phyloP scores from a whole-genome alignment of 1,284 basidiomycete genomes.

The Kalmanozyma brasiliensis region DNA sequence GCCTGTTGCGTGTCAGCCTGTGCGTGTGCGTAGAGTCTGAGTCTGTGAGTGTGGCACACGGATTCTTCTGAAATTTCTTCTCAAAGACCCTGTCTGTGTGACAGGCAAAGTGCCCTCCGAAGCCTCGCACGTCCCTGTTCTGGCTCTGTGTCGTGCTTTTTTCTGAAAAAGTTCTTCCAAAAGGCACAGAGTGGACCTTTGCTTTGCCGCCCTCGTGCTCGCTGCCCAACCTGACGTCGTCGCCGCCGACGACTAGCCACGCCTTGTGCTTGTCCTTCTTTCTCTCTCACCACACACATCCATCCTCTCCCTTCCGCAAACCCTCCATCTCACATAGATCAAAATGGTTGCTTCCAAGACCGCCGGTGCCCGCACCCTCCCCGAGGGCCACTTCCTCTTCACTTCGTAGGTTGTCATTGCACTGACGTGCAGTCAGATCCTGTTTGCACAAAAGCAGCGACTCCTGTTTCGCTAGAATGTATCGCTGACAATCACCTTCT shows the following conservation, averaged over 20 bases:
- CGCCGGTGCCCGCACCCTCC: slow-evolving; percentile 45
- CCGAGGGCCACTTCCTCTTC: slow-evolving; percentile 68
- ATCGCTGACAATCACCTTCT: background rate
- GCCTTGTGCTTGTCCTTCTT: slow-evolving; percentile 1
- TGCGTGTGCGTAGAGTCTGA: background rate
- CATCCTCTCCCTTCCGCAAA: slow-evolving; percentile 3
- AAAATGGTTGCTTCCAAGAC: slow-evolving; percentile 25
- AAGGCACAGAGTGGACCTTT: slow-evolving; percentile 1
- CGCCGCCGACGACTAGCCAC: no score
- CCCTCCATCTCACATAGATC: slow-evolving; percentile 11
- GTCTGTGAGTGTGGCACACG: no score
- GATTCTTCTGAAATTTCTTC: slow-evolving; percentile 7
- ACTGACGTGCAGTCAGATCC: background rate
- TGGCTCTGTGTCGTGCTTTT: background rate
- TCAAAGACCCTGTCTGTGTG: background rate
- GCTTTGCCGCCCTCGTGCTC: slow-evolving; percentile 10
- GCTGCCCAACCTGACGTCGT: slow-evolving; percentile 8
- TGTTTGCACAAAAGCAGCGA: background rate
- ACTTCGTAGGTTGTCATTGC: slow-evolving; percentile 59
- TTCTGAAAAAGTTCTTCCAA: slow-evolving; percentile 3
- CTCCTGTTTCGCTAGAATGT: background rate
- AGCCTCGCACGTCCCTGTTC: no score
- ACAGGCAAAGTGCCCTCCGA: background rate
- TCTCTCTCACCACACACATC: slow-evolving; percentile 8
- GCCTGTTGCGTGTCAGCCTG: background rate